Base-by-base conservation (phyloP, 2,329 filamentous ascomycete genomes). In the Ophiosphaerella korrae region DNA sequence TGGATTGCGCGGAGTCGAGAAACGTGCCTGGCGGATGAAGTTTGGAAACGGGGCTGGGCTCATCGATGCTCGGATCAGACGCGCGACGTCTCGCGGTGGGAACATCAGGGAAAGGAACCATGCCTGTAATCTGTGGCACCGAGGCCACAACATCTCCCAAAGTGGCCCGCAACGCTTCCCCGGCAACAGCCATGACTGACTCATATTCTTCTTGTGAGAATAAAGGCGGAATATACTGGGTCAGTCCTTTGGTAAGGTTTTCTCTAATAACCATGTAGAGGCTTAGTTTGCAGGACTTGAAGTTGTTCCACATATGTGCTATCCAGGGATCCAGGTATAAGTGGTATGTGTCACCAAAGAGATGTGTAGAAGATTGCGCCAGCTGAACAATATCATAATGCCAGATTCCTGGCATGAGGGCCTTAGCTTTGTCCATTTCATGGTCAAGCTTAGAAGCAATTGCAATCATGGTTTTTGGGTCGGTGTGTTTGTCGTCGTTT, bases 311-410 rank as follows among this genome's bases (percentile, higher is more conserved):
- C 55, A 70, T 66, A 31, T 66, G 60, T 3, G 56, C 55, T 8
- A 71, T 60, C 66, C 68, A 71, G 2, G 63, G 58, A 33, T 68
- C 63, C 7, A 53, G 46, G 50, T 71, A 73, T 14, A 71, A 50
- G 48, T 71, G 60, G 36, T 70, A 73, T 29, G 45, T 50, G 5
- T 57, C 52, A 2, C 61, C 58, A 50, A 55, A 62, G 1, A 60
- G 57, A 29, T 63, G 39, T 11, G 61, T 43, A 0, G 56, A 50
- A 24, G 56, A 50, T 11, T 52, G n/a, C 2, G 57, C 47, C 2
- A 67, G 48, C 24, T 48, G 34, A 1, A 67, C 40, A 4, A 45
- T 63, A 36, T 64, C 57, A 38, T 64, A 64, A 16, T 58, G 52
- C 65, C 66, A 71, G 6, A 62, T 54, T 12, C 44, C 57, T 14